These are phyloP conservation scores for Mycena rosella DNA, from an alignment of 768 basidiomycete genomes.

Conservation along the genomic window DNA sequence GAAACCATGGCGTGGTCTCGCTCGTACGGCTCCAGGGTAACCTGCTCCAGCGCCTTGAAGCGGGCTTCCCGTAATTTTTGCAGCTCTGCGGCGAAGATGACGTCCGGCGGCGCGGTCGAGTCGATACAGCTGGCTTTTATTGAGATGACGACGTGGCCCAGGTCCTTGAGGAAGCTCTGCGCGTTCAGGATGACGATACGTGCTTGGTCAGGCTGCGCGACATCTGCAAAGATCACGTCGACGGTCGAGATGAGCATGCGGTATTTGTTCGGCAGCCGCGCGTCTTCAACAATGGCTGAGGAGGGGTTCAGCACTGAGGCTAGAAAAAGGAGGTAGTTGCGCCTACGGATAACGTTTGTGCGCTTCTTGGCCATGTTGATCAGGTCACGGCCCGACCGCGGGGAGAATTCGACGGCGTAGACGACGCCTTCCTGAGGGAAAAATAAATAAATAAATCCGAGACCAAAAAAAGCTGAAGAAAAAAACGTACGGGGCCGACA, in stretches of 20 bases:
- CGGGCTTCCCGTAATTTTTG: slow-evolving; percentile 79
- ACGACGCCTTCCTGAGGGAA: slow-evolving; percentile 87
- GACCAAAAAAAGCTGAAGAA: background rate
- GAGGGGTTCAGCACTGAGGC: background rate
- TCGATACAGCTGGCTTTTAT: slow-evolving; percentile 99
- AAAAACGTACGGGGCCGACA: slow-evolving; percentile 86
- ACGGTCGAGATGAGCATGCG: slow-evolving; percentile 96
- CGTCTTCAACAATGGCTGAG: slow-evolving; percentile 95
- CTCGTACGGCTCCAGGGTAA: slow-evolving; percentile 94
- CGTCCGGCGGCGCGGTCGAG: slow-evolving; percentile 91
- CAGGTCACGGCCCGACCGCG: slow-evolving; percentile 95
- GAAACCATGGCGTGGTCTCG: slow-evolving; percentile 93
- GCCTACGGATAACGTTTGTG: slow-evolving; percentile 97
- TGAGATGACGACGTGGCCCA: slow-evolving; percentile 93
- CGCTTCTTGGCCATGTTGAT: slow-evolving; percentile 99
- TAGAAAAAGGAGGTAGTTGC: background rate
- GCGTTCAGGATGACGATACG: slow-evolving; percentile 96
- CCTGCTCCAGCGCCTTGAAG: slow-evolving; percentile 96
- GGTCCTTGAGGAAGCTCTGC: slow-evolving; percentile 95
- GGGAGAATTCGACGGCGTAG: slow-evolving; percentile 98
- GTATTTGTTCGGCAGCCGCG: slow-evolving; percentile 96
- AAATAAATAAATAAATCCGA: background rate
- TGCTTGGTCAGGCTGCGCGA: slow-evolving; percentile 98
- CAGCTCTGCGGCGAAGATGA: slow-evolving; percentile 91
- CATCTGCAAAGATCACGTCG: slow-evolving; percentile 98